Evolutionary conservation across 257 asterid genomes (phyloP).

Genomic region (Sherardia arvensis): DNA sequence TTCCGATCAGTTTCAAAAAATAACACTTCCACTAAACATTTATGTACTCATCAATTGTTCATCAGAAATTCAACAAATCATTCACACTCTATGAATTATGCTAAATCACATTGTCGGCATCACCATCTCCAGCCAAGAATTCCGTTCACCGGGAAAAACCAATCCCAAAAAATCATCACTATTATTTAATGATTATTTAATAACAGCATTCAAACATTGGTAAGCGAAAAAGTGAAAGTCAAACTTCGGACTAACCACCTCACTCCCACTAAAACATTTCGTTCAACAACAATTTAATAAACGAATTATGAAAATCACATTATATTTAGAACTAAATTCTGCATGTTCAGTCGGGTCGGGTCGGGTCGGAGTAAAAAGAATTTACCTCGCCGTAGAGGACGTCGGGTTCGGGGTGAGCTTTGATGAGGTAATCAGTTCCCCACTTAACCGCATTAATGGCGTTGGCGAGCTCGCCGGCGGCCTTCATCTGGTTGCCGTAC

Average conservation of each 20-base stretch:
- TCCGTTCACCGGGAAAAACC: neutral
- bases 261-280: neutral
- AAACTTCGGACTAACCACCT: neutral
- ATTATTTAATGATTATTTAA: no score
- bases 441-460: slow-evolving; percentile 88
- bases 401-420: slow-evolving; percentile 84
- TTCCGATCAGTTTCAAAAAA: no score
- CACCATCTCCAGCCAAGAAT: slow-evolving; percentile 92
- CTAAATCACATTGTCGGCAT: slow-evolving; percentile 90
- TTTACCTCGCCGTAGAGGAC: slow-evolving; percentile 87
- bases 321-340: neutral
- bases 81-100: no score
- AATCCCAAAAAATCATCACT: no score
- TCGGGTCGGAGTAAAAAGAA: neutral
- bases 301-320: neutral
- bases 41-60: no score
- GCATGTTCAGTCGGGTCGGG: neutral
- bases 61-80: no score
- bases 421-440: slow-evolving; percentile 96
- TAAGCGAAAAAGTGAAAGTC: neutral
- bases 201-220: neutral
- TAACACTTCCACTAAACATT: no score
- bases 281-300: neutral
- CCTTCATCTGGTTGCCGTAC: slow-evolving; percentile 68
- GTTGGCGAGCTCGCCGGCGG: slow-evolving; percentile 67